Evolutionary conservation across 768 basidiomycete species (phyloP), one percentile per base, ranked within the genome.

Genomic region (Serendipita indica): DNA sequence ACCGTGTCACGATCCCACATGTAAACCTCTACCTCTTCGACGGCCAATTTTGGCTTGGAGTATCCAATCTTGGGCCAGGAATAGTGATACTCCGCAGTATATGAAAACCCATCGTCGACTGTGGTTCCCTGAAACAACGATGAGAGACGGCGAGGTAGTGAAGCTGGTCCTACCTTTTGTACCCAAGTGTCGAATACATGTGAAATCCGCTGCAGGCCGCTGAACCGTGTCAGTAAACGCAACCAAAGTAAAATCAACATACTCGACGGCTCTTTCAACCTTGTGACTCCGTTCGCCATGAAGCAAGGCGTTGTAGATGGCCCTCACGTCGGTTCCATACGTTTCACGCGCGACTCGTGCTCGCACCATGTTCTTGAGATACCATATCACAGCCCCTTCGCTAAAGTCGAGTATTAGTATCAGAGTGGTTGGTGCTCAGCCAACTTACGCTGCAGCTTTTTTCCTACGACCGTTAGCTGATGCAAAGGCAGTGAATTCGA

Each of bases 391-490:
- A 2, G 49, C 49, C 12, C 49, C 49, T 54, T 54, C 49, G 7
- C 30, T 54, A n/a, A n/a, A n/a, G n/a, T n/a, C n/a, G n/a, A n/a
- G n/a, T n/a, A n/a, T n/a, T n/a, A n/a, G n/a, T n/a, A n/a, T n/a
- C n/a, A n/a, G n/a, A n/a, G n/a, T n/a, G n/a, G n/a, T n/a, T n/a
- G n/a, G n/a, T n/a, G n/a, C n/a, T n/a, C n/a, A n/a, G n/a, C n/a
- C n/a, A n/a, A 25, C 49, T 27, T 54, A 54, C 49, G 49, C 49
- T n/a, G 49, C 49, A 4, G 49, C 49, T 28, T 54, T 54, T 27
- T 54, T 54, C 49, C 49, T 54, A n/a, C 16, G 32, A 54, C 7
- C 30, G 4, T 22, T 54, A 54, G 30, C 32, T 4, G 32, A 54
- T 54, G n/a, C 16, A 27, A 27, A 27, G 22, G 7, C 10, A 3